Evolutionary conservation across 805 yeast genomes (phyloP).

Genomic region (Phaffomyces thermotolerans): DNA sequence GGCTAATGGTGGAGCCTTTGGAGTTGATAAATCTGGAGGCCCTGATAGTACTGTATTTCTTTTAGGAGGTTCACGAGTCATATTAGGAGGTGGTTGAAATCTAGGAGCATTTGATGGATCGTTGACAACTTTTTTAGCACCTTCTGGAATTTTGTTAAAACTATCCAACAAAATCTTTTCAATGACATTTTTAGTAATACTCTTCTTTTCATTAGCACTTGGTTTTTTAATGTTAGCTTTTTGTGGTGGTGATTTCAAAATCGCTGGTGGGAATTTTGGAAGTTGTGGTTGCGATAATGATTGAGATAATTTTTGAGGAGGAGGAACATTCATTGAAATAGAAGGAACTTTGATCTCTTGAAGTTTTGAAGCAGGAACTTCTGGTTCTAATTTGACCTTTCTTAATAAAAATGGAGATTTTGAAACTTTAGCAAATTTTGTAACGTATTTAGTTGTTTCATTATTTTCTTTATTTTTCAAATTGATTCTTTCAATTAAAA

Average conservation of each 20-base stretch:
- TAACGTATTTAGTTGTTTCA: constrained; percentile 5
- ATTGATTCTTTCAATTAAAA: constrained; percentile 11
- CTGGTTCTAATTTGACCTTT: constrained; percentile 2
- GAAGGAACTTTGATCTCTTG: not conserved
- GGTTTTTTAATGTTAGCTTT: not conserved
- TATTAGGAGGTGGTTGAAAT: not conserved
- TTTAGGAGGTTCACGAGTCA: not conserved
- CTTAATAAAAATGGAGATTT: constrained; percentile 11
- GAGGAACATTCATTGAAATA: constrained; percentile 2
- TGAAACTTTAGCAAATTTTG: constrained; percentile 13
- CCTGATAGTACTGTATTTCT: too few species aligned
- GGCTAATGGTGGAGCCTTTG: too few species aligned
- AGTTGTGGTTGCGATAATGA: not conserved
- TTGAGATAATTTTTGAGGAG: not conserved
- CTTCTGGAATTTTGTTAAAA: not conserved
- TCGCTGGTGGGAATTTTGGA: not conserved
- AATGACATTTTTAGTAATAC: not conserved
- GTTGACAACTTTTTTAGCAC: not conserved
- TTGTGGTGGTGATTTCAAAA: not conserved
- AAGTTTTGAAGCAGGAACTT: not conserved
- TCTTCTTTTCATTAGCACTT: not conserved
- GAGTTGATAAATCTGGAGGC: too few species aligned
- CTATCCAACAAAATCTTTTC: not conserved
- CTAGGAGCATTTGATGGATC: not conserved
- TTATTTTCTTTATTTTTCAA: constrained; percentile 6